Evolutionary conservation across 176 grass and related monocot genomes (phyloP), one percentile per base, ranked within the genome.

Genomic region (Phyllostachys edulis): DNA sequence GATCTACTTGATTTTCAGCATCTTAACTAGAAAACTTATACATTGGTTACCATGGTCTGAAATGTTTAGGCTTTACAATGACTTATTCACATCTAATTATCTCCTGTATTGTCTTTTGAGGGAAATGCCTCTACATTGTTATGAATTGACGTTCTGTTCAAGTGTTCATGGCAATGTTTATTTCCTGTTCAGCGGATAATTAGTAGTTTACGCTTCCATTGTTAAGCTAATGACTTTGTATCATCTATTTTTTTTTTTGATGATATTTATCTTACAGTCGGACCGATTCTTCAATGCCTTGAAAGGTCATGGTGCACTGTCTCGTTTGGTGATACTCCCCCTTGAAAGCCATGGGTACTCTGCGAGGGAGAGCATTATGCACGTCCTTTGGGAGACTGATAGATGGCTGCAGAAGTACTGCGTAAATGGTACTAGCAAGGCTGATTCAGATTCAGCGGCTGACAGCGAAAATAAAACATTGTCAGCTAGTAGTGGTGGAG

Each of bases 271-370:
- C 37, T 76, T 84, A 79, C 90, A 99, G 97, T 99, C 97, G 4
- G 97, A 99, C 76, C 89, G 97, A 60, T 99, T 99, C 83, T 99
- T 99, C 78, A 99, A 91, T 94, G 97, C 97, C 64, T 89, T 99
- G 86, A 99, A 99, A 90, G 97, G 97, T 60, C 97, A 99, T 47
- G 97, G 97, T 77, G 89, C 90, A 55, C 66, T 92, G 15, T 96
- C 89, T 34, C 93, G 97, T 81, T 92, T 99, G 87, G 97, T 99
- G 21, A 88, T 99, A 90, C 97, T 99, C 66, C 97, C 97, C 50
- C 89, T 91, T 16, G 97, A 99, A 79, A 99, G 93, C 81, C 97
- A 99, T 71, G 93, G 97, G 49, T 99, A 99, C 88, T 96, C 89
- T 73, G 93, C 97, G 1, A 90, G 97, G 55, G 97, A 99, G 84